A percentile compares a stretch with the other conserved stretches of the same genome.
Conservation (phyloP, 306 rosid genomes). For the Pterocarpus macrocarpus region DNA sequence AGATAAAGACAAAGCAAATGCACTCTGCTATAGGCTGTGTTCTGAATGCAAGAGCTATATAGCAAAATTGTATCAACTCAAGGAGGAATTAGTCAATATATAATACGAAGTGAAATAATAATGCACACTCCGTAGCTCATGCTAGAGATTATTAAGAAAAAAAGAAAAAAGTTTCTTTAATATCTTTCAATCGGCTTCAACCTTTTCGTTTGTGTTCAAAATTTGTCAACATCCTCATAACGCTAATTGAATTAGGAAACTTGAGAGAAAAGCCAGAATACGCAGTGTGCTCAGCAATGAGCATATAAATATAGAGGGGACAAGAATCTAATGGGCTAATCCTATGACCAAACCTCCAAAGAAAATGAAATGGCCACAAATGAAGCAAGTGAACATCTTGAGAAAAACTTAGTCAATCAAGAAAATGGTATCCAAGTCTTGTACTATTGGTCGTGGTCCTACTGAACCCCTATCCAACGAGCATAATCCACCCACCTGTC, state of each 20-base stretch:
- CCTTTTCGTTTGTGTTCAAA: conserved; percentile 24
- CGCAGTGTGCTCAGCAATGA: conserved; percentile 25
- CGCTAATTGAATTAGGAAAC: conserved; percentile 39
- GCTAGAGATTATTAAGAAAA: not conserved
- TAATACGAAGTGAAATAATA: not conserved
- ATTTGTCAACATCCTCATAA: conserved; percentile 38
- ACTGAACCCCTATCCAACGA: conserved; percentile 81
- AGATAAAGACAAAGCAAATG: conserved; percentile 1
- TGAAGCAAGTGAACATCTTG: conserved; percentile 44
- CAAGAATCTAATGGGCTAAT: conserved; percentile 45
- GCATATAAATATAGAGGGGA: conserved; percentile 32
- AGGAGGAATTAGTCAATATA: conserved; percentile 1
- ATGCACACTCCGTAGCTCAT: not conserved
- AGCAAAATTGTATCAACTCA: conserved; percentile 1
- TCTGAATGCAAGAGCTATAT: not conserved
- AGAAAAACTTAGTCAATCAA: conserved; percentile 37
- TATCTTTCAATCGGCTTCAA: conserved; percentile 35
- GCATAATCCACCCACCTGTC: conserved; percentile 97
- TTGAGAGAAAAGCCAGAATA: conserved; percentile 29
- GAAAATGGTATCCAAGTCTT: conserved; percentile 25
- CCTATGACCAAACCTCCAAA: conserved; percentile 51
- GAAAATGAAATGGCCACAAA: conserved; percentile 44
- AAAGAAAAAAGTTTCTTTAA: conserved; percentile 10
- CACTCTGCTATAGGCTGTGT: not conserved
- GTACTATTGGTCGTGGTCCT: conserved; percentile 50